A percentile compares a stretch with the other conserved stretches of the same genome.
Conservation (phyloP, 441 rosid genomes). For the Corymbia calophylla region DNA sequence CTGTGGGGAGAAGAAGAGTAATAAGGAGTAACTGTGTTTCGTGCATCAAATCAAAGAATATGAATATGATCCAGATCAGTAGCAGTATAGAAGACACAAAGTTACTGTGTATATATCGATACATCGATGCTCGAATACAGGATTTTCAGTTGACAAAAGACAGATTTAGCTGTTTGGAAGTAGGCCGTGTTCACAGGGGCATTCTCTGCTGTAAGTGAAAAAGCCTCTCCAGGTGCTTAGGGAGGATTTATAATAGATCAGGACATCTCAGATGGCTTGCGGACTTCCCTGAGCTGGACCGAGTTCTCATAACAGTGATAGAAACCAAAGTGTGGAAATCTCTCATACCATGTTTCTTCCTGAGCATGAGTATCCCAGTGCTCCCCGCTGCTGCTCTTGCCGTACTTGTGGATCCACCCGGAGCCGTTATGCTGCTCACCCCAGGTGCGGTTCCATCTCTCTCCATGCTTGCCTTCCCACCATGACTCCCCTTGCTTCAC, state of each 20-base stretch:
- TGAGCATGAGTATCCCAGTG: conserved; percentile 78
- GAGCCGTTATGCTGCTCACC: conserved; percentile 83
- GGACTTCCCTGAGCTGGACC: conserved; percentile 71
- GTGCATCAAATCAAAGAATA: neutral
- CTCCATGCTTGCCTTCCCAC: conserved; percentile 89
- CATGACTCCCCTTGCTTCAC: conserved; percentile 96
- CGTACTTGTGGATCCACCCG: conserved; percentile 96
- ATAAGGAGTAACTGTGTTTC: neutral
- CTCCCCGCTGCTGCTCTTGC: conserved; percentile 93
- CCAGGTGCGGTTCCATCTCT: conserved; percentile 90
- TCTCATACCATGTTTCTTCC: conserved; percentile 93
- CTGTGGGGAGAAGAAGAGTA: neutral
- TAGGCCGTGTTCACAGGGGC: neutral
- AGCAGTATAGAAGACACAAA: neutral
- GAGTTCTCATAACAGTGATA: conserved; percentile 91
- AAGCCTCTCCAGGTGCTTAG: conserved; percentile 20
- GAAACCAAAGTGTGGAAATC: conserved; percentile 92
- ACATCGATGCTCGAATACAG: neutral
- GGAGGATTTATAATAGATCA: neutral
- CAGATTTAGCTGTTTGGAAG: neutral
- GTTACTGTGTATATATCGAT: neutral
- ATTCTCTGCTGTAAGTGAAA: neutral
- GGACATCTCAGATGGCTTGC: conserved; percentile 48
- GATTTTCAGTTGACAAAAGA: neutral
- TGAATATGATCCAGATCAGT: neutral